Base-by-base conservation (phyloP, 768 basidiomycete species). In the Lactarius tabidus region DNA sequence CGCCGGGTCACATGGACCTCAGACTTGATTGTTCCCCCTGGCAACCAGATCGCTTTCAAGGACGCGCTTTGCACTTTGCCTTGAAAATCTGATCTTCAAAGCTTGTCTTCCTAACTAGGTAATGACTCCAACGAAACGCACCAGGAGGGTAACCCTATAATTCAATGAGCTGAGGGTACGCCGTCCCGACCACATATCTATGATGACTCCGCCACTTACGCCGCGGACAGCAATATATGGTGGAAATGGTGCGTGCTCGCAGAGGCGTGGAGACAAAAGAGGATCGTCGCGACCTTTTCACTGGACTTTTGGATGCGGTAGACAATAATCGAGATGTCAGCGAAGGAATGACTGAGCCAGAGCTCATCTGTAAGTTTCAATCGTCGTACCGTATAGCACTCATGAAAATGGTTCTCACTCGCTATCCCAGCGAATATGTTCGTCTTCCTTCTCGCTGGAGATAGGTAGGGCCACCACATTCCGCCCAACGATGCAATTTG, bases 21-120 rank as follows among this genome's bases (percentile, higher is more conserved):
- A 43, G 78, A 79, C 57, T 75, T 77, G 17, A 70, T 65, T 5
- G 68, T 74, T 4, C 79, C 83, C 5, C 68, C 75, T 1, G 80
- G 81, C 8, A 82, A 86, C 69, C 62, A 72, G 31, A 73, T 84
- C 70, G 73, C 80, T 28, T 84, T 82, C 75, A 81, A 80, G 66
- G 74, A 81, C 36, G 79, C 84, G 17, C 74, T 85, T 38, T 80
- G 80, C 61, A 72, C 74, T 14, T 78, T 82, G 14, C 75, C 82
- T n/a, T 9, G 72, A 69, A 9, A 74, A 78, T 56, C 65, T 82
- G 6, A 65, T 78, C 48, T 7, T 77, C 36, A 79, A 78, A 59
- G 57, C 81, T 1, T 48, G 77, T 12, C 57, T 81, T 6, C 82
- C 83, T 0, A 70, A 73, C 7, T 78, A 78, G 76, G 75, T 74